Conservation (phyloP, 1,139 yeast genomes). For the Geotrichum siamense region DNA sequence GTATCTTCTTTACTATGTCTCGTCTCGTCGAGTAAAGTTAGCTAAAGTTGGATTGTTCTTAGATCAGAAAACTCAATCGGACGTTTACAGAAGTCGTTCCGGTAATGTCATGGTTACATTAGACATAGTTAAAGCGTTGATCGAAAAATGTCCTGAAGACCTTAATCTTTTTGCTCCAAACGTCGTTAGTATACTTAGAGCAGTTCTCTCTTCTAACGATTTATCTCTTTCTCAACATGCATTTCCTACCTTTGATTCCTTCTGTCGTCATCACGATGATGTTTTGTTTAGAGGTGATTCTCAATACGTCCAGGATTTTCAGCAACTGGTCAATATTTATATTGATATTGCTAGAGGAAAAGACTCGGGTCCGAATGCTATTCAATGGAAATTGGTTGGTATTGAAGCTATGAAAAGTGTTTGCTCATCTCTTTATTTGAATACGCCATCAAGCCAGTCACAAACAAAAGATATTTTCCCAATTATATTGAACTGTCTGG, state of each 20-base stretch:
- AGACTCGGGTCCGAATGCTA: slow-evolving; percentile 34
- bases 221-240: slow-evolving; percentile 50
- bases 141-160: slow-evolving; percentile 73
- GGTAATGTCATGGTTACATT: slow-evolving; percentile 84
- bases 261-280: slow-evolving; percentile 60
- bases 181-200: slow-evolving; percentile 37
- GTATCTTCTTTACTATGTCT: slow-evolving; percentile 80
- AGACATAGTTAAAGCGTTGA: slow-evolving; percentile 60
- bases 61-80: slow-evolving; percentile 53
- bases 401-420: slow-evolving; percentile 42
- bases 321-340: slow-evolving; percentile 34
- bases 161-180: slow-evolving; percentile 69
- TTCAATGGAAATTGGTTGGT: slow-evolving; percentile 47
- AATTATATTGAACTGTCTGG: slow-evolving; percentile 33
- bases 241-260: slow-evolving; percentile 41
- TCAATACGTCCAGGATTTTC: slow-evolving; percentile 48
- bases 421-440: slow-evolving; percentile 41
- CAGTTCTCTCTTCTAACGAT: slow-evolving; percentile 47
- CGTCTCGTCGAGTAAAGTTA: slow-evolving; percentile 79
- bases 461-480: slow-evolving; percentile 42
- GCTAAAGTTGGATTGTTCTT: slow-evolving; percentile 77
- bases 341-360: slow-evolving; percentile 20
- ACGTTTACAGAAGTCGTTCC: slow-evolving; percentile 52
- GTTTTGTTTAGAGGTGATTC: slow-evolving; percentile 69
- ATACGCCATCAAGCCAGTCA: slow-evolving; percentile 36